Conservation (phyloP, 495 filamentous ascomycete species). For the Penicillium pulvis region DNA sequence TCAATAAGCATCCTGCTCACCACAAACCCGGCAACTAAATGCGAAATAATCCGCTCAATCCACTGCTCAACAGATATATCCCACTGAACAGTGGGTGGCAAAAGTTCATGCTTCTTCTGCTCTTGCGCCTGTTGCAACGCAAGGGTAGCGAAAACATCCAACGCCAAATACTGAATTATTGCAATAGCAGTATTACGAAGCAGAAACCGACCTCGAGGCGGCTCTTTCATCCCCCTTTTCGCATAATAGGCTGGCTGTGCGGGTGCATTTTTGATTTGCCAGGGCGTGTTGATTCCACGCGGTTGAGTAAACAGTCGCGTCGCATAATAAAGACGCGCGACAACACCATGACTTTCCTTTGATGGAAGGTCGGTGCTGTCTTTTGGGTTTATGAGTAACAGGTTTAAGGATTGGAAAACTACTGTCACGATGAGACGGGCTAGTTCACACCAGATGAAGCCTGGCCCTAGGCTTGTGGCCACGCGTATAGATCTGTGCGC, state of each 20-base stretch:
- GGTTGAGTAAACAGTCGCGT: conserved; percentile 18
- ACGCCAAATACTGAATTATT: conserved; percentile 25
- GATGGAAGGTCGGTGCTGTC: conserved; percentile 16
- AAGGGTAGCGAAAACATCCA: conserved; percentile 24
- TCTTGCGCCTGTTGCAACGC: conserved; percentile 19
- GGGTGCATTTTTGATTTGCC: conserved; percentile 25
- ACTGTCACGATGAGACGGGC: conserved; percentile 20
- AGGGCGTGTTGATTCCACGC: conserved; percentile 25
- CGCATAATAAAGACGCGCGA: conserved; percentile 10
- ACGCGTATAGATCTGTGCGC: conserved; percentile 12
- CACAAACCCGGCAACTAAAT: conserved; percentile 23
- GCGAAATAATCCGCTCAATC: conserved; percentile 22
- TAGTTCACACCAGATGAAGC: conserved; percentile 26
- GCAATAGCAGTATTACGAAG: conserved; percentile 20
- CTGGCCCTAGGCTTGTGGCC: conserved; percentile 17
- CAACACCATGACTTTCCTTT: not conserved
- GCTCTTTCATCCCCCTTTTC: not conserved
- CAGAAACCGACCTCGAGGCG: conserved; percentile 22
- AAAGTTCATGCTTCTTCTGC: conserved; percentile 9
- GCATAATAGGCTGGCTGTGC: conserved; percentile 25
- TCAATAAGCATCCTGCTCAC: conserved; percentile 28
- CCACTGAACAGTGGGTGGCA: conserved; percentile 20
- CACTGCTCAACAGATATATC: conserved; percentile 22
- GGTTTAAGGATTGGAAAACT: conserved; percentile 20
- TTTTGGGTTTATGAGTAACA: conserved; percentile 22